Conservation (phyloP, 2,329 filamentous ascomycete species). For the Beauveria rudraprayagi region DNA sequence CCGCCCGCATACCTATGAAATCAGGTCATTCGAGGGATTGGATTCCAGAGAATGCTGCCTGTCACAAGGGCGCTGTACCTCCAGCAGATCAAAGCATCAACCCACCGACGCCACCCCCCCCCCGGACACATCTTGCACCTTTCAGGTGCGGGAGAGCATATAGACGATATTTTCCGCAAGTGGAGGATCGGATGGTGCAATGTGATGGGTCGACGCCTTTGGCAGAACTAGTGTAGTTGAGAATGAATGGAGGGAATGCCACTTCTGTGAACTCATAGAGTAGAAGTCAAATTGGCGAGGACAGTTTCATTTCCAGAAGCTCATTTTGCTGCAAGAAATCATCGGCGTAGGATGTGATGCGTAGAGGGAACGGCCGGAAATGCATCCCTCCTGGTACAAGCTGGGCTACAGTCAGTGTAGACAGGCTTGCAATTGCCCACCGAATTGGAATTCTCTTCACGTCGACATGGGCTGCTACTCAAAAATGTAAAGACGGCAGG, state of each 20-base stretch:
- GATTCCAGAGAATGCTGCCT: constrained; percentile 16
- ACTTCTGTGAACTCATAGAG: not conserved
- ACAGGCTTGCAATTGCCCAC: not conserved
- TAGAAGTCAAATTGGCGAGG: not conserved
- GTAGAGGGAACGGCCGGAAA: not conserved
- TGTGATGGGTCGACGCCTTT: not conserved
- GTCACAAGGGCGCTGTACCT: constrained; percentile 22
- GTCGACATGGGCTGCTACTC: not conserved
- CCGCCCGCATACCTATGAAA: constrained; percentile 23
- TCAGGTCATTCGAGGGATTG: constrained; percentile 13
- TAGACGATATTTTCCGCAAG: constrained; percentile 20
- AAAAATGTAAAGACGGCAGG: not conserved
- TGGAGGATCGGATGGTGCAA: not conserved
- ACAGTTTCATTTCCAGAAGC: no score
- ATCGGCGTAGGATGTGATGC: not conserved
- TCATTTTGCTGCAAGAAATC: not conserved
- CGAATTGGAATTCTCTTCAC: not conserved
- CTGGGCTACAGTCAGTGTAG: not conserved
- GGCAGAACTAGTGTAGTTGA: not conserved
- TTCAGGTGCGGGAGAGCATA: constrained; percentile 24
- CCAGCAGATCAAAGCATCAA: constrained; percentile 19
- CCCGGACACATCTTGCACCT: constrained; percentile 26
- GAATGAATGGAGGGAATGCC: not conserved
- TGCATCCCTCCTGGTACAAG: not conserved
- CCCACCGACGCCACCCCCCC: constrained; percentile 24